Conservation (phyloP, 345 rosid species). For the Chamaenerion angustifolium region DNA sequence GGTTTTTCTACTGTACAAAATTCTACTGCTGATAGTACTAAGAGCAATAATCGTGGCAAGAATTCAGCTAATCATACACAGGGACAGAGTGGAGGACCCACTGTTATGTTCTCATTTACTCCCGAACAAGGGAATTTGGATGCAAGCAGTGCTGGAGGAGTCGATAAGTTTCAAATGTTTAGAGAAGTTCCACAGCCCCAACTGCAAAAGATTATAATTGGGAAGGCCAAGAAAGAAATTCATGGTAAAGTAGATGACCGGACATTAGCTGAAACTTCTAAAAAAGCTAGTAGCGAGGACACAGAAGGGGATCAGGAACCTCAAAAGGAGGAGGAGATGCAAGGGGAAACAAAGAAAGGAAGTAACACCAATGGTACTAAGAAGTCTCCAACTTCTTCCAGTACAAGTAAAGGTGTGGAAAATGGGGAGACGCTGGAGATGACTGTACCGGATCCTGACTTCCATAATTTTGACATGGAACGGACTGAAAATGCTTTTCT, state of each 20-base stretch:
- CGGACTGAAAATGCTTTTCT: slow-evolving; percentile 57
- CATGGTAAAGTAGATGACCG: slow-evolving; percentile 15
- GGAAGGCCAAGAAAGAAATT: slow-evolving; percentile 34
- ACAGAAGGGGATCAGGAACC: slow-evolving; percentile 3
- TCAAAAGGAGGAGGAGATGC: not conserved
- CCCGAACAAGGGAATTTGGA: slow-evolving; percentile 9
- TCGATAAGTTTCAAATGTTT: slow-evolving; percentile 10
- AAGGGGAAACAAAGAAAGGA: not conserved
- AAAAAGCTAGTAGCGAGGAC: slow-evolving; percentile 5
- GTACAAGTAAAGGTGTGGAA: slow-evolving; percentile 6
- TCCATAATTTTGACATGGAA: slow-evolving; percentile 78
- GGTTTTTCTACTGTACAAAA: not conserved
- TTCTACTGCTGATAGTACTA: not conserved
- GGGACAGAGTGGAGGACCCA: slow-evolving; percentile 9
- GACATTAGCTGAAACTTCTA: not conserved
- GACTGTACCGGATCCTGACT: slow-evolving; percentile 64
- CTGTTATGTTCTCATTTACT: slow-evolving; percentile 8
- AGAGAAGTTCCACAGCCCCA: slow-evolving; percentile 27
- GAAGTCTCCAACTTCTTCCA: slow-evolving; percentile 2
- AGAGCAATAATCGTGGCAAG: slow-evolving; percentile 6
- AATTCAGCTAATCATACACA: slow-evolving; percentile 1
- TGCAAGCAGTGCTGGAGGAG: slow-evolving; percentile 15
- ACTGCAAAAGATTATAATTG: slow-evolving; percentile 20
- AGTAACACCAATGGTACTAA: not conserved
- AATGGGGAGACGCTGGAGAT: slow-evolving; percentile 14